Base-by-base conservation (phyloP, 1,139 yeast species). In the Casaregolazyma suthepensis region DNA sequence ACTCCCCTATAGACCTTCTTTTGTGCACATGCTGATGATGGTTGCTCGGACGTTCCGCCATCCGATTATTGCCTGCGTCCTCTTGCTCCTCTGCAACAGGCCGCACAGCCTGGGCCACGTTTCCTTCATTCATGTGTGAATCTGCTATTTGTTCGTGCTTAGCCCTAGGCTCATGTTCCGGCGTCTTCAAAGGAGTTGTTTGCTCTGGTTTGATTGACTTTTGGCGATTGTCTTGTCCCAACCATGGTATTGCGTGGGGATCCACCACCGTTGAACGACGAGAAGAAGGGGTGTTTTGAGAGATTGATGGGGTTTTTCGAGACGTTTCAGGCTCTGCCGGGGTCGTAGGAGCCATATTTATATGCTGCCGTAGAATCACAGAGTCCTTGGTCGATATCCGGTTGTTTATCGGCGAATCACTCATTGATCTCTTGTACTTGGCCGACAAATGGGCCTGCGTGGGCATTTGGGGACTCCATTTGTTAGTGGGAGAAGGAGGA, bases 1-100 rank as follows among this genome's bases (percentile, higher is more conserved):
- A 93, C 61, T 94, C 97, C 17, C 99, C 99, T 54, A 93, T 85
- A 5, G 96, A 80, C 58, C 86, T 85, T 60, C 98, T 80, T 67
- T 90, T 70, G 20, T 61, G 63, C 4, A 35, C 40, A 35, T 35
- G 15, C 5, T 35, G 40, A 7, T 35, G 40, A 15, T 35, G 40
- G 13, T 35, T 35, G 40, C 17, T 35, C 17, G 40, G 40, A 35
- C 40, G 40, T 35, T 35, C 40, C 40, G 40, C 40, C 40, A 35
- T 35, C 40, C 40, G 40, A 35, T 35, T 35, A 35, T 35, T 35
- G 5, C 40, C 40, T 9, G 7, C 40, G 17, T 13, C 40, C 13
- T 35, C 40, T 35, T 9, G 40, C 17, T 35, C 17, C 40, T 35
- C 18, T 35, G 17, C 40, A 35, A 13, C 40, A 15, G 40, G 40